Evolutionary conservation across 2,329 filamentous ascomycete genomes (phyloP), one percentile per base, ranked within the genome.

Genomic region (Pestalotiopsis fici): DNA sequence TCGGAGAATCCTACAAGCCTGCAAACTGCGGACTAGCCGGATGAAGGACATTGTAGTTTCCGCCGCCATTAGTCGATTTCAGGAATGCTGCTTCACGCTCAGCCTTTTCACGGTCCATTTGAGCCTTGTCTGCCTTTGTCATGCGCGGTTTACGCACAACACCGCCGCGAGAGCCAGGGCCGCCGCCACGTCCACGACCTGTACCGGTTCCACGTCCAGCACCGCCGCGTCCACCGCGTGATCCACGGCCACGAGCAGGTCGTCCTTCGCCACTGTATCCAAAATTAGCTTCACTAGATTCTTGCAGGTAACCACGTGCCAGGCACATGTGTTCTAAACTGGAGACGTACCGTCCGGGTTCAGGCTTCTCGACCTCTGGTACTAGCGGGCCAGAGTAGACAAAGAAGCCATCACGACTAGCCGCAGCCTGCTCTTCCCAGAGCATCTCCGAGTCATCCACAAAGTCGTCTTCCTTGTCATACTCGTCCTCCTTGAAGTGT

Each of bases 331-430:
- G 5, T 35, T 11, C 31, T 11, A 35, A 39, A 57, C n/a, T n/a
- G n/a, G 66, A 59, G 28, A 84, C 85, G 70, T 85, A 87, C 85
- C 82, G 75, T 75, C 75, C 83, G 67, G 80, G 78, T 71, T 83
- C 80, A 43, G 87, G 86, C 80, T 96, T 95, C 81, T 97, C 92
- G 25, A 91, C 93, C 79, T 97, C 94, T 4, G 92, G 92, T 25
- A 98, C 88, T 59, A 99, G 83, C 9, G 95, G 95, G 3, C 96
- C 96, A 69, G 93, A 97, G 80, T 98, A 99, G 1, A 99, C 96
- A 78, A 98, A 99, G 83, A 98, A 99, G 1, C 96, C 96, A 77
- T 98, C 96, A 73, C 95, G 93, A 72, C 93, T 95, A 59, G 96
- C 95, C 4, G 95, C 94, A 6, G 95, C 95, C 77, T 97, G 93